Evolutionary conservation across 2,329 filamentous ascomycete genomes (phyloP), one percentile per base, ranked within the genome.

Genomic region (Fusarium siculi): DNA sequence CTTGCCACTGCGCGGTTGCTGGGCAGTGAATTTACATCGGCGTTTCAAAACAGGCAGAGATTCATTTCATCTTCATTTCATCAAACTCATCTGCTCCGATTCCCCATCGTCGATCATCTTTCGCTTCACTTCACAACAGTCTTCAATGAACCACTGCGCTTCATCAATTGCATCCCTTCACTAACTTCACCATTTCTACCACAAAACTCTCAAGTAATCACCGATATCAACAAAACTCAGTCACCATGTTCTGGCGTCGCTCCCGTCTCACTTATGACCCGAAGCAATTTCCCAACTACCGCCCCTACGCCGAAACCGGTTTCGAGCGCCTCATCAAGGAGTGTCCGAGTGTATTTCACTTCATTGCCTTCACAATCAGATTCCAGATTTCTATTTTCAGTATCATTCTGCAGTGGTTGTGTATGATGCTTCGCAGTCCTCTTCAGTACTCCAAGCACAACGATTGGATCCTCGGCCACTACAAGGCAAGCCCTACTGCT

Each of bases 251-350:
- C 49, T 66, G 46, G 59, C 36, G 19, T 40, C 50, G 42, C 11
- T 47, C 55, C 16, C 52, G 25, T 39, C 70, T 54, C 23, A 37
- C 52, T 12, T 74, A 74, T 37, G 71, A 74, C 43, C 71, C 67
- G 23, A 72, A 72, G 30, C 59, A 74, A 10, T 74, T 62, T 32
- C 71, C 71, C 19, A 61, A 64, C 54, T 74, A 74, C 36, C 57
- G 46, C 39, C 67, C 68, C 4, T 28, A 63, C 25, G 53, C 53
- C 5, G 34, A 65, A 32, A 72, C 55, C 18, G 30, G 30, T 16
- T 58, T 68, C 21, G n/a, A 61, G 19, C 54, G 47, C 43, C 23
- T 74, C 2, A 19, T 68, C 32, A 71, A 59, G 18, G 37, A 58
- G 28, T 68, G 52, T 19, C 59, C 63, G 10, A 19, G 25, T 5